A percentile compares a stretch with the other conserved stretches of the same genome.
Evolutionary conservation across 2,329 filamentous ascomycete genomes (phyloP).

Genomic region (Exophiala lecanii-corni): DNA sequence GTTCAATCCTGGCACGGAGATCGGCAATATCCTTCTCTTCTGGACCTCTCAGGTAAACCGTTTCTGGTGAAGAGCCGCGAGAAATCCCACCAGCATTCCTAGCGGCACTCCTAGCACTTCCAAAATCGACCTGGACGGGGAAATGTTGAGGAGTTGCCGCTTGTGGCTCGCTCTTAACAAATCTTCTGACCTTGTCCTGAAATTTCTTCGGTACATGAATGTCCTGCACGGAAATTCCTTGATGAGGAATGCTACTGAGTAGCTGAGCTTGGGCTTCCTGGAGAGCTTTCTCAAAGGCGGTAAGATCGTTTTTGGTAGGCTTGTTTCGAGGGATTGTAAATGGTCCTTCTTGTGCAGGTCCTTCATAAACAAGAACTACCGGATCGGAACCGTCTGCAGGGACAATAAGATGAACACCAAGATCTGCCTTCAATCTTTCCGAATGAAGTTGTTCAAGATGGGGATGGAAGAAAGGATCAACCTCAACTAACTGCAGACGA

Average conservation of each 20-base stretch:
- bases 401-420: slow-evolving; percentile 46
- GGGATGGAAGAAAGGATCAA: slow-evolving; percentile 48
- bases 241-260: slow-evolving; percentile 40
- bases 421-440: slow-evolving; percentile 37
- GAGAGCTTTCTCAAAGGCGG: slow-evolving; percentile 54
- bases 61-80: slow-evolving; percentile 18
- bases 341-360: slow-evolving; percentile 28
- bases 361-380: slow-evolving; percentile 50
- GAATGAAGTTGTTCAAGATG: slow-evolving; percentile 40
- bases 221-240: slow-evolving; percentile 23
- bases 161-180: slow-evolving; percentile 36
- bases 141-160: slow-evolving; percentile 42
- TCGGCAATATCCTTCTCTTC: slow-evolving; percentile 61
- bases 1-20: slow-evolving; percentile 66
- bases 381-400: slow-evolving; percentile 43
- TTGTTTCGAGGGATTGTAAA: slow-evolving; percentile 48
- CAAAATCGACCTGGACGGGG: slow-evolving; percentile 49
- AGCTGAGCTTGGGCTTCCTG: slow-evolving; percentile 56
- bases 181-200: slow-evolving; percentile 60
- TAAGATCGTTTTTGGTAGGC: slow-evolving; percentile 51
- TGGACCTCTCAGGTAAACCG: slow-evolving; percentile 58
- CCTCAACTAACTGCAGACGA: slow-evolving; percentile 40
- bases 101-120: slow-evolving; percentile 10
- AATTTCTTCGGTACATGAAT: slow-evolving; percentile 27
- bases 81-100: slow-evolving; percentile 12